A percentile compares a stretch with the other conserved stretches of the same genome.
Conservation (phyloP, 106 monocot genomes). For the Dioscorea zingiberensis region DNA sequence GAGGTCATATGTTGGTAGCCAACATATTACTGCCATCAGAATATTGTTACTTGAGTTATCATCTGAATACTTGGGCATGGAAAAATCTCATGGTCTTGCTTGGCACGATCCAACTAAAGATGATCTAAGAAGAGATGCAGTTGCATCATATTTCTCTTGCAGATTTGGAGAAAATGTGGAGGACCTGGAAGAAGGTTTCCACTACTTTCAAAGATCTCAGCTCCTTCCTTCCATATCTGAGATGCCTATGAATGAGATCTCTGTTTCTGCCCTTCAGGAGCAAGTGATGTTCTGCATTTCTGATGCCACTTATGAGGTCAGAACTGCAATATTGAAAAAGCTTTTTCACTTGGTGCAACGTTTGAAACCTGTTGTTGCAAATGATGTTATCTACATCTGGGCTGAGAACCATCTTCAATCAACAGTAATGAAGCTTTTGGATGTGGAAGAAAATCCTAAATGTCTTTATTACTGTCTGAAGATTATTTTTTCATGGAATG, state of each 20-base stretch:
- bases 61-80: conserved; percentile 39
- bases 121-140: conserved; percentile 74
- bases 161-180: conserved; percentile 30
- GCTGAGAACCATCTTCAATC: conserved; percentile 42
- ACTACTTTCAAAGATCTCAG: conserved; percentile 4
- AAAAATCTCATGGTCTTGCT: conserved; percentile 9
- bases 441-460: conserved; percentile 65
- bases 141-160: conserved; percentile 70
- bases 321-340: conserved; percentile 65
- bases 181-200: conserved; percentile 13
- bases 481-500: conserved; percentile 70
- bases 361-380: conserved; percentile 5
- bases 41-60: conserved; percentile 38
- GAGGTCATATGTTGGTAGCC: conserved; percentile 22
- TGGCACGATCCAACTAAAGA: conserved; percentile 77
- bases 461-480: conserved; percentile 84
- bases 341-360: conserved; percentile 46
- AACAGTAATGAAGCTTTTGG: conserved; percentile 37
- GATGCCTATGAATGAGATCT: conserved; percentile 14
- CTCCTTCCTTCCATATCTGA: conserved; percentile 1
- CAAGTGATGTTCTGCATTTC: conserved; percentile 50
- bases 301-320: conserved; percentile 76
- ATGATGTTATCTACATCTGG: conserved; percentile 33
- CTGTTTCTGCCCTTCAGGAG: conserved; percentile 34
- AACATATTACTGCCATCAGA: conserved; percentile 26